Conservation (phyloP, 306 rosid species). For the Quercus rubra region DNA sequence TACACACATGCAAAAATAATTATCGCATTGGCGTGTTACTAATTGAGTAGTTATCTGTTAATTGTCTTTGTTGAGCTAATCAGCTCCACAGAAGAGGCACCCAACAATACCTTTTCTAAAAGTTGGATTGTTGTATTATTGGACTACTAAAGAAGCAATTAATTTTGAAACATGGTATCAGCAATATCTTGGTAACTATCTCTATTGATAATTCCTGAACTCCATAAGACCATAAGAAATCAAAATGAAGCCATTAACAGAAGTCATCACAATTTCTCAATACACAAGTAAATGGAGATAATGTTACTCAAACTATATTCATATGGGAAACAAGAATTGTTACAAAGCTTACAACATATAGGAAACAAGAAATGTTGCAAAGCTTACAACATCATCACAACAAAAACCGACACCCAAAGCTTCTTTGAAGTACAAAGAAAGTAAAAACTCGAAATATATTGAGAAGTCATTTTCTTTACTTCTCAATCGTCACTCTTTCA, state of each 20-base stretch:
- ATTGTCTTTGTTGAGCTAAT: too few species aligned
- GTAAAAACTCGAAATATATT: constrained; percentile 34
- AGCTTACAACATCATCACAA: constrained; percentile 60
- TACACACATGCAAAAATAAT: too few species aligned
- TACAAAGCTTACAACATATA: constrained; percentile 66
- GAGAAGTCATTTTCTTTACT: constrained; percentile 46
- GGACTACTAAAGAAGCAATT: not conserved
- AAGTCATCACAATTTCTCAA: not conserved
- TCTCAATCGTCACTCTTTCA: constrained; percentile 28
- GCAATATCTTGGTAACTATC: too few species aligned
- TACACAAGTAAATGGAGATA: not conserved
- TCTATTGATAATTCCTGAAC: not conserved
- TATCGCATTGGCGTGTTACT: too few species aligned
- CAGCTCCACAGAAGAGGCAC: not conserved
- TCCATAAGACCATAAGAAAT: not conserved
- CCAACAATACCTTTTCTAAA: not conserved
- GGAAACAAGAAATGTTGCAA: constrained; percentile 49
- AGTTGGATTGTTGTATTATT: not conserved
- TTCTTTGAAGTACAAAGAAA: constrained; percentile 35
- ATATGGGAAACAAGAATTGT: constrained; percentile 32
- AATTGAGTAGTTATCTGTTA: too few species aligned
- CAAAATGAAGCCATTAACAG: not conserved
- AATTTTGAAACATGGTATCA: too few species aligned
- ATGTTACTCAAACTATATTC: constrained; percentile 41
- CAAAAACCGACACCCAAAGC: constrained; percentile 31